phyloP scores from a whole-genome alignment of 345 rosid genomes.

The Angophora floribunda region DNA sequence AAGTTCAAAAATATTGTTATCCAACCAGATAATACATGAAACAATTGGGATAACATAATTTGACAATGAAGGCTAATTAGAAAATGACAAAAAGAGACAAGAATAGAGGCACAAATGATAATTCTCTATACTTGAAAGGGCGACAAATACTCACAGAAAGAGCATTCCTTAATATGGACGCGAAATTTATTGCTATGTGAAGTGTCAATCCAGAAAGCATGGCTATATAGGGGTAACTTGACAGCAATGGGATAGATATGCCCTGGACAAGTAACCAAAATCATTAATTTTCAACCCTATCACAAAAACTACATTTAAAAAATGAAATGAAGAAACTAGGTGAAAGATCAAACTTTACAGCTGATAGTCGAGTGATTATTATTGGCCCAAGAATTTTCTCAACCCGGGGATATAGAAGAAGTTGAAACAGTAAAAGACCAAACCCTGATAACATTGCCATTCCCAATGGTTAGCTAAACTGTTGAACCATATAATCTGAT shows the following conservation, averaged over 20 bases:
- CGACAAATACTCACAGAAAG: conserved; percentile 27
- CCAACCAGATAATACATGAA: neutral
- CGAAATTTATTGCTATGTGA: conserved; percentile 25
- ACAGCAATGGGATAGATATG: conserved; percentile 33
- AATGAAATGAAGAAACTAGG: neutral
- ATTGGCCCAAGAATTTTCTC: conserved; percentile 38
- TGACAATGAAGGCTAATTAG: neutral
- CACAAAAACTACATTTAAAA: neutral
- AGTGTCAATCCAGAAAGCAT: conserved; percentile 37
- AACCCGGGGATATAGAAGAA: conserved; percentile 29
- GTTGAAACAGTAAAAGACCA: conserved; percentile 46
- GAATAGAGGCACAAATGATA: neutral
- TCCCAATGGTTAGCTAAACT: neutral
- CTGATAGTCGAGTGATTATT: conserved; percentile 28
- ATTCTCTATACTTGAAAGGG: neutral
- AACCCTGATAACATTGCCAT: conserved; percentile 12
- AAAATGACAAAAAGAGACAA: neutral
- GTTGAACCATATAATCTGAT: neutral
- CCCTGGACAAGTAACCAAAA: conserved; percentile 14
- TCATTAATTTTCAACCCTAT: neutral
- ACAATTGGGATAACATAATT: neutral
- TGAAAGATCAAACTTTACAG: conserved; percentile 12
- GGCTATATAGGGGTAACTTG: conserved; percentile 38
- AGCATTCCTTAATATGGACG: conserved; percentile 34
- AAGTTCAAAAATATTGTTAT: neutral